Conservation (phyloP, 2,329 filamentous ascomycete species). For the Botrytis paeoniae region DNA sequence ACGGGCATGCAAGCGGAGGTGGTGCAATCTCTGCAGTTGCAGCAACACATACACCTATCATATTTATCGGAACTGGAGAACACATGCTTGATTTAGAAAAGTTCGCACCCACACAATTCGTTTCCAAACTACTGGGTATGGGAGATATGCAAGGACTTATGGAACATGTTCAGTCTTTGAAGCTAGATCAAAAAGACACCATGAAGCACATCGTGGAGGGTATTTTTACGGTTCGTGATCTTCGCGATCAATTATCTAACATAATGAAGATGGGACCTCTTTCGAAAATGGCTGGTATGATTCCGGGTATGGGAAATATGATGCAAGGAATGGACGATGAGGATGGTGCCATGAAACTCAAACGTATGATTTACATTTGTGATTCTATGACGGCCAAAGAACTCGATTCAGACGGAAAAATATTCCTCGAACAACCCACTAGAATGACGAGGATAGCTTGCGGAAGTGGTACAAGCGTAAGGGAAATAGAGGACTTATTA, state of each 20-base stretch:
- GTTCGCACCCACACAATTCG: constrained; percentile 89
- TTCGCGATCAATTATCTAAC: constrained; percentile 91
- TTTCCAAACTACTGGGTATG: constrained; percentile 93
- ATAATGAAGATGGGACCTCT: constrained; percentile 99
- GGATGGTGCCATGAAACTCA: constrained; percentile 87
- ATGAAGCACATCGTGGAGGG: constrained; percentile 99
- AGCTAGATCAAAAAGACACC: constrained; percentile 95
- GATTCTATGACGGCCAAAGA: constrained; percentile 98
- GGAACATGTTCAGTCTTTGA: constrained; percentile 93
- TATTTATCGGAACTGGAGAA: constrained; percentile 96
- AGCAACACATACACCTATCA: constrained; percentile 92
- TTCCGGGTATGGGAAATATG: constrained; percentile 88
- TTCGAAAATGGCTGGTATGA: constrained; percentile 98
- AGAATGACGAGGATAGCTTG: constrained; percentile 89
- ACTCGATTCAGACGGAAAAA: constrained; percentile 90
- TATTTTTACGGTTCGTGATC: constrained; percentile 90
- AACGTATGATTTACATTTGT: constrained; percentile 98
- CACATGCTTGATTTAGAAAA: constrained; percentile 93
- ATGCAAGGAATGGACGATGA: constrained; percentile 98
- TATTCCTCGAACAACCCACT: constrained; percentile 87
- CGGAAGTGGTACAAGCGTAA: constrained; percentile 85
- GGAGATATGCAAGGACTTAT: constrained; percentile 93
- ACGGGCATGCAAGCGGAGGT: constrained; percentile 91
- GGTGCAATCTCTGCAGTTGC: constrained; percentile 97
- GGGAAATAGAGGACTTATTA: constrained; percentile 93